phyloP scores from a whole-genome alignment of 805 yeast species.

The Lipomyces yamadae region DNA sequence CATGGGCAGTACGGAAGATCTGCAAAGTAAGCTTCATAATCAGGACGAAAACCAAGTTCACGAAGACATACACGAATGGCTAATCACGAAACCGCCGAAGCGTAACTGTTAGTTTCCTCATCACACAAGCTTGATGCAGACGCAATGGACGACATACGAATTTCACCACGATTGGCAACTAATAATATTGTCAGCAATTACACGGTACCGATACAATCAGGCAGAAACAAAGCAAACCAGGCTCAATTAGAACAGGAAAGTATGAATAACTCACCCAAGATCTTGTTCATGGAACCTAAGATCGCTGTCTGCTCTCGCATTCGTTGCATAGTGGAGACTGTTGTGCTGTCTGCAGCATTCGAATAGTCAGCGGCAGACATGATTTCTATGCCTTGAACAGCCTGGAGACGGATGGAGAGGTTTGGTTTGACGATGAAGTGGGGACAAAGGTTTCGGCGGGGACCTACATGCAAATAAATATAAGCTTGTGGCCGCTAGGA shows the following conservation, averaged over 20 bases:
- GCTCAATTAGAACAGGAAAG: not conserved
- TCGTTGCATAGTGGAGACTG: constrained; percentile 36
- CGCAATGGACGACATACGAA: constrained; percentile 43
- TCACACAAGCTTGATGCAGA: not conserved
- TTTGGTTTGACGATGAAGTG: not conserved
- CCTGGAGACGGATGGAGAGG: not conserved
- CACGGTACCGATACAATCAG: not conserved
- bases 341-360: constrained; percentile 23
- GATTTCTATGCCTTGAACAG: not conserved
- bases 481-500: not conserved
- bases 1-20: constrained; percentile 97
- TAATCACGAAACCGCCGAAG: constrained; percentile 8
- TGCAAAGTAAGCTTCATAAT: constrained; percentile 60
- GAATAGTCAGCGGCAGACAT: constrained; percentile 25
- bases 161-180: constrained; percentile 51
- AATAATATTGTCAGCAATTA: not conserved
- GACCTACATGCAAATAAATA: not conserved
- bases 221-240: constrained; percentile 3
- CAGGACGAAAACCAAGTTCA: not conserved
- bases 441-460: not conserved
- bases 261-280: constrained; percentile 42
- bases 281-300: constrained; percentile 58
- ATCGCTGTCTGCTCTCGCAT: constrained; percentile 46
- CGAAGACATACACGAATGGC: constrained; percentile 15
- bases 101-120: not conserved